Base-by-base conservation (phyloP, 1,139 yeast genomes). In the Lodderomyces elongisporus region DNA sequence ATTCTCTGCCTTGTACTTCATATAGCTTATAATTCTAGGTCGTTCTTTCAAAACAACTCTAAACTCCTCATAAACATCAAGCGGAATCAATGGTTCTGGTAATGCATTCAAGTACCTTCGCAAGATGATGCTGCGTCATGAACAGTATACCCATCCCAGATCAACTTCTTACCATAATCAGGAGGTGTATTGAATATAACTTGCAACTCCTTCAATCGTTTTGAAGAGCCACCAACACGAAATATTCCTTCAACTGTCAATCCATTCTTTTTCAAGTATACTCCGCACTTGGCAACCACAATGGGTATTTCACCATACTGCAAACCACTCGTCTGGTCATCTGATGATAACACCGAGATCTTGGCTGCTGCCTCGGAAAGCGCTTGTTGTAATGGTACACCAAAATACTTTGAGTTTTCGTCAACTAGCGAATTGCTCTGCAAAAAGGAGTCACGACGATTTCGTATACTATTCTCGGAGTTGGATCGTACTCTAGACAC, bases 221-320 rank as follows among this genome's bases (percentile, higher is more conserved):
- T 83, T 16, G 89, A 81, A 10, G 95, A 82, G 6, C 99, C 99
- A 2, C 94, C 93, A 3, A 91, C 85, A 41, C 99, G 68, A 54
- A 91, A 91, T 5, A 93, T 85, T 3, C 99, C 98, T 54, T 91
- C 95, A 1, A 85, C 82, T 22, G 70, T 70, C 30, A 83, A 58
- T 6, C 85, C 94, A 44, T 85, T 79, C 33, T 77, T 76, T 51
- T 91, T 91, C 41, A 91, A 61, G 52, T 62, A 89, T 1, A 85
- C 80, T 2, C 97, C 96, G 60, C 98, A 89, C 48, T 88, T 85
- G 16, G 97, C 98, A 20, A 91, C 95, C n/a, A 91, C 85, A 15
- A 84, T 70, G 1, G 96, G 96, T 23, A 87, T 81, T 40, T 74
- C 67, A 13, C 95, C 96, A 51, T 83, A 87, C 33, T 77, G 77